These are phyloP conservation scores for Fraxinus dipetala DNA, from an alignment of 305 asterid genomes.

Conservation along the genomic window DNA sequence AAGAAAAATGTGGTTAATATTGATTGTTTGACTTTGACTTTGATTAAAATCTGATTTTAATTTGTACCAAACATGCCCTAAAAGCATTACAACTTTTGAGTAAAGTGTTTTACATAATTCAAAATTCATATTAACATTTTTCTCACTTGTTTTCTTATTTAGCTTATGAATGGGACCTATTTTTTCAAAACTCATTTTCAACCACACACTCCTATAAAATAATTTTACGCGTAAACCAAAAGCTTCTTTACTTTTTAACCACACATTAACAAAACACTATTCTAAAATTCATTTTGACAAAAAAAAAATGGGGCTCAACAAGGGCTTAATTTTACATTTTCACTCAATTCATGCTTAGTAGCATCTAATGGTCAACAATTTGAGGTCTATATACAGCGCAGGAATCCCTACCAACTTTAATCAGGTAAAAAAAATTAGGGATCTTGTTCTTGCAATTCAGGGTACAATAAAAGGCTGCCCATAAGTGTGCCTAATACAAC, in stretches of 20 bases:
- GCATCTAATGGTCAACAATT: not conserved
- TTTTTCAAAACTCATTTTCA: not conserved
- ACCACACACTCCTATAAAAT: not conserved
- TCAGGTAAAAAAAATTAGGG: not conserved
- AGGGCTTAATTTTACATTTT: not conserved
- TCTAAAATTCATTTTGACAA: not conserved
- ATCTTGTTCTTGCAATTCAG: not conserved
- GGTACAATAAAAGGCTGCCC: not conserved
- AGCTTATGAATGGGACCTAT: not conserved
- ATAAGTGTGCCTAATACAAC: not conserved
- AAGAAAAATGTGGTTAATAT: no score
- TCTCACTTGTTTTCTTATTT: not conserved
- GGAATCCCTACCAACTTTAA: not conserved
- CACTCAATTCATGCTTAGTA: not conserved
- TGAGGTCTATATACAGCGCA: not conserved
- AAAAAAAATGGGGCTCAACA: not conserved
- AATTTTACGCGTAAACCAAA: not conserved
- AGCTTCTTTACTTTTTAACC: not conserved
- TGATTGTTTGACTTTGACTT: no score
- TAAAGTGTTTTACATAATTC: not conserved
- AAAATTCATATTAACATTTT: not conserved
- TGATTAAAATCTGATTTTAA: no score
- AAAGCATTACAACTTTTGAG: not conserved
- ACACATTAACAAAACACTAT: not conserved
- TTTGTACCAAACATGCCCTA: not conserved